Conservation (phyloP, 108 stramenopile genomes). For the Conticribra weissflogii region DNA sequence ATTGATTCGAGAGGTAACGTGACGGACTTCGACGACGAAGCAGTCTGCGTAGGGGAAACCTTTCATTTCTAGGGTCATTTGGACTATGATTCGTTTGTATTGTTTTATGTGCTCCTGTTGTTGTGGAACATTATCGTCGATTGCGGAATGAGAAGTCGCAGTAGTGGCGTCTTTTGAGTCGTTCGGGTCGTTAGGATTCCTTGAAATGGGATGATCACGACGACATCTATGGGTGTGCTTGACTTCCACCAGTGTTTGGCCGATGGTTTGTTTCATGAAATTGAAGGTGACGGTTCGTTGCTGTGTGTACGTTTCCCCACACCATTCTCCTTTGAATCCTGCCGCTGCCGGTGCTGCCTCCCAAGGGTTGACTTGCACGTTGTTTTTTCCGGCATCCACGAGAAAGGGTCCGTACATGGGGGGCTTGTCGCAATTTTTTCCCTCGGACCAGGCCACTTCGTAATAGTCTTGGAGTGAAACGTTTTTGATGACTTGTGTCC, state of each 20-base stretch:
- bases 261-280: constrained; percentile 73
- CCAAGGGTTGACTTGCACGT: constrained; percentile 26
- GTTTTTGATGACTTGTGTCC: constrained; percentile 18
- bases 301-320: constrained; percentile 56
- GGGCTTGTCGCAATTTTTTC: constrained; percentile 17
- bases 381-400: constrained; percentile 19
- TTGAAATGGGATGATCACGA: too few relatives aligned
- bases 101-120: too few relatives aligned
- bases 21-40: constrained; percentile 77
- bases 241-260: constrained; percentile 75
- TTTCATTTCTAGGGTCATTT: constrained; percentile 58
- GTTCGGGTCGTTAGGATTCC: too few relatives aligned
- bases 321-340: constrained; percentile 51
- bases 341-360: constrained; percentile 5
- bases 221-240: constrained; percentile 71
- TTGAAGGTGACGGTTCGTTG: constrained; percentile 61
- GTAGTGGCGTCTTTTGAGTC: too few relatives aligned
- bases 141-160: too few relatives aligned
- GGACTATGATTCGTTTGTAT: constrained; percentile 61
- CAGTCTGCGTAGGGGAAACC: constrained; percentile 84
- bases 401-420: constrained; percentile 39
- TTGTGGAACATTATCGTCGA: too few relatives aligned
- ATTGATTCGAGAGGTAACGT: constrained; percentile 64
- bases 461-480: constrained; percentile 42
- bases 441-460: constrained; percentile 43